Evolutionary conservation across 1,139 yeast species (phyloP).

Genomic region (Geotrichum siamense): DNA sequence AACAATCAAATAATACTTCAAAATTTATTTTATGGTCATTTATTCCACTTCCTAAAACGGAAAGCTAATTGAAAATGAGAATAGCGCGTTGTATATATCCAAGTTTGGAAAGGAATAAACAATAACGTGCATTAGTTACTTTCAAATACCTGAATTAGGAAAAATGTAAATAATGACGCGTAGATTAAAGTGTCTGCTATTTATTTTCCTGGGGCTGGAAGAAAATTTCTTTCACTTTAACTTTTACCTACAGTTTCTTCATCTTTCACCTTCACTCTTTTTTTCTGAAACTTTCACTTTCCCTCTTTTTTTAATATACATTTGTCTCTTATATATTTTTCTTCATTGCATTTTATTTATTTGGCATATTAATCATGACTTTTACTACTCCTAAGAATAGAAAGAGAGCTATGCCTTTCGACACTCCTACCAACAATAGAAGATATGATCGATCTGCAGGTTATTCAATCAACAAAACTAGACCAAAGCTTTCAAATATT

Average conservation of each 20-base stretch:
- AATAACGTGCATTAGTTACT: too few species aligned
- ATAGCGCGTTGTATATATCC: neutral
- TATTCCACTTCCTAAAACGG: constrained; percentile 4
- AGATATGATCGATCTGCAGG: neutral
- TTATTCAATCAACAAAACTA: neutral
- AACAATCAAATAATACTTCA: too few species aligned
- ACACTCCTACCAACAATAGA: constrained; percentile 22
- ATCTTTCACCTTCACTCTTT: constrained; percentile 8
- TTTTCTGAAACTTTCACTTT: constrained; percentile 15
- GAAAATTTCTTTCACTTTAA: constrained; percentile 2
- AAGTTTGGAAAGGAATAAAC: neutral
- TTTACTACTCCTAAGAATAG: constrained; percentile 20
- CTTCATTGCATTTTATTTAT: neutral
- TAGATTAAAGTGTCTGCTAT: neutral
- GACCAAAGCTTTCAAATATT: too few species aligned
- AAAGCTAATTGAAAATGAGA: neutral
- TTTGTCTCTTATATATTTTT: constrained; percentile 10
- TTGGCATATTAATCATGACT: neutral
- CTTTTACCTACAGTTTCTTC: too few species aligned
- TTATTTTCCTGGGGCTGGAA: neutral
- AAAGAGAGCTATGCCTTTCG: constrained; percentile 25
- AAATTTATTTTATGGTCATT: too few species aligned
- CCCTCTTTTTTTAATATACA: constrained; percentile 18
- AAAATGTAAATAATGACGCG: constrained; percentile 8
- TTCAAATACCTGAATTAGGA: constrained; percentile 1